phyloP scores from a whole-genome alignment of 179 eudicot genomes.

The Beta corolliflora region DNA sequence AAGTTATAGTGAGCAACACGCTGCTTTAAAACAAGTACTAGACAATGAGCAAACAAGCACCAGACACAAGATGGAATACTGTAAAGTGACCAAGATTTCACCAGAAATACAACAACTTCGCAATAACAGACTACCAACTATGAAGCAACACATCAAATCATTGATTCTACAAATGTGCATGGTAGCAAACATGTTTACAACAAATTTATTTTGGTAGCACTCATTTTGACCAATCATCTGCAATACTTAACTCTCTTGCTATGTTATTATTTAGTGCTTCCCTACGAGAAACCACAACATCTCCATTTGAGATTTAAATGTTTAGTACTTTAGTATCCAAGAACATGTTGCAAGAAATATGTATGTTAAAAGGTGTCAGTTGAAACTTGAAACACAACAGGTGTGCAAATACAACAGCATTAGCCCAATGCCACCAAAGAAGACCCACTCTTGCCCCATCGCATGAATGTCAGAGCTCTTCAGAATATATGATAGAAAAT shows the following conservation, averaged over 20 bases:
- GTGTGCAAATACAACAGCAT: not conserved
- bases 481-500: not conserved
- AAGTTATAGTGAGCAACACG: not conserved
- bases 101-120: not conserved
- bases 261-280: not conserved
- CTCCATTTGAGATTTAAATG: slow-evolving; percentile 1
- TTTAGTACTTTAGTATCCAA: not conserved
- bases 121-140: not conserved
- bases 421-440: not conserved
- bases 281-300: not conserved
- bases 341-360: not conserved
- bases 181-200: not conserved
- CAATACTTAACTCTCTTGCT: not conserved
- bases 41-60: not conserved
- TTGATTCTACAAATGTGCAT: not conserved
- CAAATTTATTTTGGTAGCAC: not conserved
- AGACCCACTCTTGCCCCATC: slow-evolving; percentile 5
- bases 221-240: not conserved
- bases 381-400: not conserved
- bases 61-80: not conserved
- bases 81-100: not conserved
- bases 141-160: not conserved
- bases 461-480: not conserved
- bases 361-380: not conserved
- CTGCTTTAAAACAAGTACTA: not conserved